Percentiles rank a stretch among this genome's conserved stretches.
Evolutionary conservation across 257 asterid species (phyloP).

Genomic region (Osmanthus fragrans): DNA sequence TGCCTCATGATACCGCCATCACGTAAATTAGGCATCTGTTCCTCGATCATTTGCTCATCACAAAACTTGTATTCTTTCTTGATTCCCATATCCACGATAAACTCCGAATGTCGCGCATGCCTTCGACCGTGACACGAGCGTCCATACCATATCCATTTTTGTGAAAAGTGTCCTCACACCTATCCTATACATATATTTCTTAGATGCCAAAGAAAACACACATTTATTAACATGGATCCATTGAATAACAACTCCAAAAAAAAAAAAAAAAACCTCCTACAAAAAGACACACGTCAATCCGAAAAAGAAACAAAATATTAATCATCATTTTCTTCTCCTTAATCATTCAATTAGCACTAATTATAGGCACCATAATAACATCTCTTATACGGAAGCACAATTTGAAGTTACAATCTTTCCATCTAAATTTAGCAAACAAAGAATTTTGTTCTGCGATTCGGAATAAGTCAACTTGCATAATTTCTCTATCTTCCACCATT

Average conservation of each 20-base stretch:
- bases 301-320: slow-evolving; percentile 29
- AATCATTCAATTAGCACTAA: slow-evolving; percentile 31
- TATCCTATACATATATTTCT: no score
- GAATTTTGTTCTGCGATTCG: slow-evolving; percentile 19
- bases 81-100: no score
- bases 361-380: slow-evolving; percentile 30
- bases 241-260: neutral
- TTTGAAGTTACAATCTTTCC: slow-evolving; percentile 1
- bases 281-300: slow-evolving; percentile 18
- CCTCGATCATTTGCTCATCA: no score
- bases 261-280: no score
- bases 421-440: slow-evolving; percentile 15
- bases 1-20: no score
- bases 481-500: slow-evolving; percentile 19
- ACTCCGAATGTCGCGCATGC: no score
- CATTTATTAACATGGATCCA: slow-evolving; percentile 20
- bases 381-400: slow-evolving; percentile 16
- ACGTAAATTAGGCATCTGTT: no score
- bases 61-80: no score
- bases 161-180: no score
- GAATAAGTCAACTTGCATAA: slow-evolving; percentile 11
- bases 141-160: no score
- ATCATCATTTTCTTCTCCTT: slow-evolving; percentile 35
- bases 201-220: neutral
- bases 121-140: no score